Evolutionary conservation across 305 asterid species (phyloP).

Genomic region (Stenogyne calaminthoides): DNA sequence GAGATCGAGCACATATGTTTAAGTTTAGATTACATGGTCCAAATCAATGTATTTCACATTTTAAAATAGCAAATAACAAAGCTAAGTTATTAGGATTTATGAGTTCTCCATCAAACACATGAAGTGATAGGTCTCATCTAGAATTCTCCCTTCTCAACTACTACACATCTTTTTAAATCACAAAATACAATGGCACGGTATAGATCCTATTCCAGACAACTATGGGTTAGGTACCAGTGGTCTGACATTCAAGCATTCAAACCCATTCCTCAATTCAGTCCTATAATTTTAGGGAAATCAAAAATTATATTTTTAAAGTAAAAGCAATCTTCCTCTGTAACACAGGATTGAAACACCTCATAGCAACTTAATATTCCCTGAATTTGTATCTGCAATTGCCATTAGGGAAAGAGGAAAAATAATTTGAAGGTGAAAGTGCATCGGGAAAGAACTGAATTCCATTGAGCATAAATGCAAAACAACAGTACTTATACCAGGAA

Average conservation of each 20-base stretch:
- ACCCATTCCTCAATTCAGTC: not conserved
- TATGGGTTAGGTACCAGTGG: not conserved
- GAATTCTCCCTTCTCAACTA: not conserved
- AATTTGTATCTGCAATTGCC: not conserved
- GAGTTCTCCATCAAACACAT: conserved; percentile 6
- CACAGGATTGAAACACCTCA: conserved; percentile 2
- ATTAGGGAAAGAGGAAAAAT: not conserved
- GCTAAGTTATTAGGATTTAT: not conserved
- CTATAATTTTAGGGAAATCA: no score
- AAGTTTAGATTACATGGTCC: not conserved
- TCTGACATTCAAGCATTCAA: not conserved
- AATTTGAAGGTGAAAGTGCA: not conserved
- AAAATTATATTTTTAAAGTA: no score
- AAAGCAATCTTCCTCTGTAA: no score
- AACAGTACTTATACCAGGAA: not conserved
- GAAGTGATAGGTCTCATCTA: conserved; percentile 1
- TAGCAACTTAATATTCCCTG: not conserved
- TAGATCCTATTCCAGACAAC: not conserved
- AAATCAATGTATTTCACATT: conserved; percentile 9
- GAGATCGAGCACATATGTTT: not conserved
- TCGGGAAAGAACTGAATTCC: conserved; percentile 1
- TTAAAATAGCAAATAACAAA: not conserved
- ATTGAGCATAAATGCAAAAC: not conserved
- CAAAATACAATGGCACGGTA: conserved; percentile 2
- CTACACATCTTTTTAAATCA: conserved; percentile 1